phyloP scores from a whole-genome alignment of 2,329 filamentous ascomycete genomes.

The Fusarium sp. region DNA sequence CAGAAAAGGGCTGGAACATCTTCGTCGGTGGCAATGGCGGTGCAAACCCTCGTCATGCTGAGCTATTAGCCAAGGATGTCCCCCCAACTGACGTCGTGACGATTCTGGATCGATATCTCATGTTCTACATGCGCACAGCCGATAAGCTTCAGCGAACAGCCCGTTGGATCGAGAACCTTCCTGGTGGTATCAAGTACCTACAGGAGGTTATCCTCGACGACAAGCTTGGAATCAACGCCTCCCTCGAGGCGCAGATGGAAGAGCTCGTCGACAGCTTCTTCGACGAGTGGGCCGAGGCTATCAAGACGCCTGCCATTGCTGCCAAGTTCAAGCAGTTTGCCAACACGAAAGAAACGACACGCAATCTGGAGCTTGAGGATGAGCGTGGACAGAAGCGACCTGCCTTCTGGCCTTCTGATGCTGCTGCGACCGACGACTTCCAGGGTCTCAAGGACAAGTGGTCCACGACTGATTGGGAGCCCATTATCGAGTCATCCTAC shows the following conservation, averaged over 20 bases:
- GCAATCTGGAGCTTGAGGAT: slow-evolving; percentile 76
- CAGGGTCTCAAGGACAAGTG: slow-evolving; percentile 73
- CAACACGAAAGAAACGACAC: slow-evolving; percentile 80
- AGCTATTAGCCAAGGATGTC: slow-evolving; percentile 88
- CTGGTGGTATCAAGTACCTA: slow-evolving; percentile 86
- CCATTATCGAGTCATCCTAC: slow-evolving; percentile 77
- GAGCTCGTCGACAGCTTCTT: slow-evolving; percentile 87
- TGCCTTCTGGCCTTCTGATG: slow-evolving; percentile 80
- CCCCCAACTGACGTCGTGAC: slow-evolving; percentile 84
- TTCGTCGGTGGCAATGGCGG: slow-evolving; percentile 92
- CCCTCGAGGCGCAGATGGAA: slow-evolving; percentile 89
- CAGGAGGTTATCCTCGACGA: slow-evolving; percentile 86
- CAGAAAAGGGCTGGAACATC: slow-evolving; percentile 93
- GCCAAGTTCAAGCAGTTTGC: slow-evolving; percentile 85
- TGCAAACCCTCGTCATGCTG: slow-evolving; percentile 84
- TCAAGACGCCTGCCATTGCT: slow-evolving; percentile 75
- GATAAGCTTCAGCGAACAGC: slow-evolving; percentile 92
- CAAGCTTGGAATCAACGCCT: slow-evolving; percentile 85
- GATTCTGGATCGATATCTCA: slow-evolving; percentile 88
- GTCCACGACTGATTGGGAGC: slow-evolving; percentile 77
- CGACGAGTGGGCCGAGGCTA: slow-evolving; percentile 90
- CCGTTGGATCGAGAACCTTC: slow-evolving; percentile 86
- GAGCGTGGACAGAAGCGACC: slow-evolving; percentile 82
- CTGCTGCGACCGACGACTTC: slow-evolving; percentile 78
- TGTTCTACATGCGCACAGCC: slow-evolving; percentile 94